A percentile compares a stretch with the other conserved stretches of the same genome.
These are phyloP conservation scores for Ceratobasidium sp. DNA, from an alignment of 1,284 basidiomycete species.

Conservation along the genomic window DNA sequence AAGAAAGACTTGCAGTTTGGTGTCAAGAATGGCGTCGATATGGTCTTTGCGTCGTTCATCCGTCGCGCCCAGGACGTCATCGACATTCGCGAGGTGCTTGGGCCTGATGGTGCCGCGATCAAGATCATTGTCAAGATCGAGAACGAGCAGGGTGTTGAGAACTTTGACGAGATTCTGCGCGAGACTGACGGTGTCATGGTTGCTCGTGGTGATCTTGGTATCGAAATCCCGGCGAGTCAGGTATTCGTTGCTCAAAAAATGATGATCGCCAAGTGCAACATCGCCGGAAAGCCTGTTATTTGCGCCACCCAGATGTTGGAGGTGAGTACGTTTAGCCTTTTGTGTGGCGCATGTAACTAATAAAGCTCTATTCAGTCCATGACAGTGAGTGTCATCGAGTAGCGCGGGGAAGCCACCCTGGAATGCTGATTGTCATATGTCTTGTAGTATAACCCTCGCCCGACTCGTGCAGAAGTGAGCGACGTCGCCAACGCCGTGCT, in stretches of 20 bases:
- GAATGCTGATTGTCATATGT: slow-evolving; percentile 2
- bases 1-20: slow-evolving; percentile 95
- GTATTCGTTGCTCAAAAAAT: slow-evolving; percentile 99
- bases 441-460: slow-evolving; percentile 89
- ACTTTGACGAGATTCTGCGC: slow-evolving; percentile 96
- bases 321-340: slow-evolving; percentile 59
- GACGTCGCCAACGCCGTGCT: slow-evolving; percentile 98
- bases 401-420: slow-evolving; percentile 48
- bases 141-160: slow-evolving; percentile 96
- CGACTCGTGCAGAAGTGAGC: slow-evolving; percentile 96
- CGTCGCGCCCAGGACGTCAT: slow-evolving; percentile 91
- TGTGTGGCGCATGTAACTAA: slow-evolving; percentile 43
- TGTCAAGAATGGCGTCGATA: slow-evolving; percentile 97
- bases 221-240: slow-evolving; percentile 97
- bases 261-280: slow-evolving; percentile 99
- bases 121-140: slow-evolving; percentile 99
- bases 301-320: slow-evolving; percentile 99
- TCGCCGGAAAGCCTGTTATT: slow-evolving; percentile 96
- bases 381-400: slow-evolving; percentile 69
- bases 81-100: slow-evolving; percentile 90
- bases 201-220: slow-evolving; percentile 96
- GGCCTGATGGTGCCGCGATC: slow-evolving; percentile 90
- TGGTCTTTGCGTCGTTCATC: slow-evolving; percentile 98
- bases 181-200: slow-evolving; percentile 99
- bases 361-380: slow-evolving; percentile 70